Evolutionary conservation across 2,329 filamentous ascomycete species (phyloP), one percentile per base, ranked within the genome.

Genomic region (Paracoccidioides brasiliensis): DNA sequence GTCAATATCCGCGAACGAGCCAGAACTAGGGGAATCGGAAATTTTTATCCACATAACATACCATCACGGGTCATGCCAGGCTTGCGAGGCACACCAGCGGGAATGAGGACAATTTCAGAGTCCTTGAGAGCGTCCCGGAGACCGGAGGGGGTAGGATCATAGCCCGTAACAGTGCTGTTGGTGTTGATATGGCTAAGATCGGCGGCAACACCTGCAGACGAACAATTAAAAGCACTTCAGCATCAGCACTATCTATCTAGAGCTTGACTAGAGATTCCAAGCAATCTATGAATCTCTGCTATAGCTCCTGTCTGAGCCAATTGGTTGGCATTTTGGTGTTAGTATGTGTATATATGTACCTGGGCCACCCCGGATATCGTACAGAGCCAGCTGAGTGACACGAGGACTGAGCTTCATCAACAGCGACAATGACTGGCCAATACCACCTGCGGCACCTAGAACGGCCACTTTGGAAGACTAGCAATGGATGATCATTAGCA

Each of bases 141-240:
- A 68, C 88, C 88, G 58, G 80, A 78, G 60, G 85, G 78, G 62
- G 80, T 85, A 63, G 90, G 81, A 64, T 90, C 85, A 76, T 91
- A 95, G 72, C 93, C 93, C 69, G 81, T 90, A 75, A 97, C 91
- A 67, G 76, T 84, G 79, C 87, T 91, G 85, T 95, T 94, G 77
- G 91, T 96, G 85, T 97, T 97, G 83, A 98, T 90, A 81, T 98
- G 93, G 70, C 87, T 88, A 76, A 98, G 84, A 76, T 98, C 93
- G 73, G 93, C 93, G 67, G 91, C 93, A 75, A 98, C 93, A 85
- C 91, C 91, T 93, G 66, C 42, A 61, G 48, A n/a, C 32, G 35
- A 22, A 12, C 4, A 12, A 37, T 30, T 14, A 4, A 22, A 35
- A 41, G 32, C 15, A 35, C 22, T 40, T 48, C 43, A 46, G 43